Conservation (phyloP, 1,284 basidiomycete species). For the Pisolithus thermaeus region DNA sequence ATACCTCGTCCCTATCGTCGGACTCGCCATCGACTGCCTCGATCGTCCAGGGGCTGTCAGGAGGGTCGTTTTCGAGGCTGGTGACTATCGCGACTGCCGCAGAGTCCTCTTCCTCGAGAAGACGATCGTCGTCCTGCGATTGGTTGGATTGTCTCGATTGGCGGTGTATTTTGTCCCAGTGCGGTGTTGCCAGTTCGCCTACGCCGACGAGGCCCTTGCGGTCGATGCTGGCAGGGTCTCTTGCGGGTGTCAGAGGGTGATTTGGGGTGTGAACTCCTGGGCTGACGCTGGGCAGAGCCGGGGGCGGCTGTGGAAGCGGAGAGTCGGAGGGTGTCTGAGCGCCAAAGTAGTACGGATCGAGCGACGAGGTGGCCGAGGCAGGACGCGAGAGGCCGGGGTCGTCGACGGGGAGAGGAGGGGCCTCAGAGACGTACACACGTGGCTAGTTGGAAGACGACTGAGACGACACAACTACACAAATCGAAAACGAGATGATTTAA, state of each 20-base stretch:
- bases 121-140: conserved; percentile 30
- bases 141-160: conserved; percentile 27
- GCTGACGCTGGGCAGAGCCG: conserved; percentile 34
- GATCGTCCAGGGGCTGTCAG: conserved; percentile 82
- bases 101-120: conserved; percentile 41
- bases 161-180: conserved; percentile 62
- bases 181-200: conserved; percentile 95
- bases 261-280: conserved; percentile 36
- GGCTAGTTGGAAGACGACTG: conserved; percentile 12
- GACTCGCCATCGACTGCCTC: conserved; percentile 75
- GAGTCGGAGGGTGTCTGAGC: conserved; percentile 59
- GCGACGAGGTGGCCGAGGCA: conserved; percentile 65
- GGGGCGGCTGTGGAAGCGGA: conserved; percentile 28
- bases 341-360: conserved; percentile 82
- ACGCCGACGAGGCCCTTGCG: conserved; percentile 87
- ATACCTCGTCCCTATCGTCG: conserved; percentile 63
- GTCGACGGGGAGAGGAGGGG: conserved; percentile 12
- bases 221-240: conserved; percentile 81
- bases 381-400: conserved; percentile 39
- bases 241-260: conserved; percentile 66
- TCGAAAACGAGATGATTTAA: too few species aligned
- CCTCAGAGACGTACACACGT: conserved; percentile 20
- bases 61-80: conserved; percentile 39
- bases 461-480: too few species aligned
- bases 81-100: conserved; percentile 33